These are phyloP conservation scores for Saitozyma podzolica DNA, from an alignment of 768 basidiomycete species.

Conservation along the genomic window DNA sequence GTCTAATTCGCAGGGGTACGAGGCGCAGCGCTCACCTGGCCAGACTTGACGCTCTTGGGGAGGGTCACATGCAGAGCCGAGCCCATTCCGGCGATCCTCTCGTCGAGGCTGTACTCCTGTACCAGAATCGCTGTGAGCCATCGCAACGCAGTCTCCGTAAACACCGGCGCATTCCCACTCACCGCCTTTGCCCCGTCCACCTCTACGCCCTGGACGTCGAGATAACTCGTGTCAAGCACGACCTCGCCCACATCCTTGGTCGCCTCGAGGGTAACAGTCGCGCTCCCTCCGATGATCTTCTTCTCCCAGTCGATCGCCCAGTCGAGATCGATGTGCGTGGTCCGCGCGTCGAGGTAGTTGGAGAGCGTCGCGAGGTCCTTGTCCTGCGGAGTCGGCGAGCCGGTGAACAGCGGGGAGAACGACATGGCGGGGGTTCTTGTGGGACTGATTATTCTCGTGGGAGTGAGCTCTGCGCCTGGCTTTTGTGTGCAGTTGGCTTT, in stretches of 20 bases:
- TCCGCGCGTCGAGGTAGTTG: slow-evolving; percentile 70
- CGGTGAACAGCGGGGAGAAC: slow-evolving; percentile 23
- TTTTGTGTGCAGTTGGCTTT: too few relatives aligned
- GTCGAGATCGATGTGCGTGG: slow-evolving; percentile 69
- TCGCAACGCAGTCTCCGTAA: background rate
- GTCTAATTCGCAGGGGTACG: background rate
- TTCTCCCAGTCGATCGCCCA: slow-evolving; percentile 75
- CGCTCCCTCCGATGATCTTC: slow-evolving; percentile 66
- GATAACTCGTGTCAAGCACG: slow-evolving; percentile 69
- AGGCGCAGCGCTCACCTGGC: slow-evolving; percentile 18
- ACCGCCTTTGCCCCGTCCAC: slow-evolving; percentile 62
- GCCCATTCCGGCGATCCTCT: slow-evolving; percentile 64
- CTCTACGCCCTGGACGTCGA: slow-evolving; percentile 62
- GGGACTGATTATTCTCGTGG: background rate
- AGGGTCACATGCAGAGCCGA: slow-evolving; percentile 68
- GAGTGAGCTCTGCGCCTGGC: too few relatives aligned
- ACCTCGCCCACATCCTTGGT: slow-evolving; percentile 58
- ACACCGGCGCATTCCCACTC: slow-evolving; percentile 2
- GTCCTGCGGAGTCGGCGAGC: slow-evolving; percentile 14
- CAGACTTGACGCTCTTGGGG: slow-evolving; percentile 51
- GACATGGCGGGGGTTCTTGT: slow-evolving; percentile 18
- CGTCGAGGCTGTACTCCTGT: slow-evolving; percentile 20
- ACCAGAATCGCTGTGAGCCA: background rate
- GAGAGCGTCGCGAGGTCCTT: slow-evolving; percentile 66
- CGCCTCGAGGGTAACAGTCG: slow-evolving; percentile 63